Base-by-base conservation (phyloP, 2,329 filamentous ascomycete genomes). In the Aspergillus sp. region DNA sequence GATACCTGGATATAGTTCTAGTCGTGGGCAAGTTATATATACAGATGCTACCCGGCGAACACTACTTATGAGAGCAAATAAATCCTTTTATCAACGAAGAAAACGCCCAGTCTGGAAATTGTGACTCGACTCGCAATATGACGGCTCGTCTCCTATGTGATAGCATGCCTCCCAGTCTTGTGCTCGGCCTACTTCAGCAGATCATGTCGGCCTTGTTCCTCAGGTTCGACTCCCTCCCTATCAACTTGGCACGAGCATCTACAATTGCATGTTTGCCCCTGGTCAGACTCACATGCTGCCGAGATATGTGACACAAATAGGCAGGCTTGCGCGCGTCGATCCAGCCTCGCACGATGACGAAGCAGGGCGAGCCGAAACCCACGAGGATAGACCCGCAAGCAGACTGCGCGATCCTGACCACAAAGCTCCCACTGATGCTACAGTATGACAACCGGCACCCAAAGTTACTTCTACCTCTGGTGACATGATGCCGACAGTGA, bases 361-460 rank as follows among this genome's bases (percentile, higher is more conserved):
- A 23, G 21, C 44, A 50, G 23, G 35, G n/a, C 19, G 47, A 27
- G 19, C 23, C 37, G 21, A 27, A 40, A 5, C n/a, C 33, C 19
- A 40, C 35, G 19, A 8, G 11, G 19, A 17, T 19, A 25, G 14
- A 27, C 31, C 23, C 27, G 33, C 33, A 25, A 46, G 3, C 11
- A 21, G 11, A 14, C 19, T 46, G n/a, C 3, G 3, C 21, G 5
- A 27, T 25, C 43, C 43, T 41, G 15, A 3, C 12, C 15, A 15
- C 27, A 11, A 50, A 27, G 15, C 17, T 25, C 11, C 4, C 17
- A 37, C 19, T 45, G n/a, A 59, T 59, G 19, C 54, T 56, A 57
- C 57, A 53, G 52, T 59, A 25, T 33, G 41, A 56, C 40, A 14
- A 17, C 41, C 41, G 23, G 17, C 11, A 52, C 25, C 8, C 15